Conservation (phyloP, 2,329 filamentous ascomycete genomes). For the Grosmannia clavigera region DNA sequence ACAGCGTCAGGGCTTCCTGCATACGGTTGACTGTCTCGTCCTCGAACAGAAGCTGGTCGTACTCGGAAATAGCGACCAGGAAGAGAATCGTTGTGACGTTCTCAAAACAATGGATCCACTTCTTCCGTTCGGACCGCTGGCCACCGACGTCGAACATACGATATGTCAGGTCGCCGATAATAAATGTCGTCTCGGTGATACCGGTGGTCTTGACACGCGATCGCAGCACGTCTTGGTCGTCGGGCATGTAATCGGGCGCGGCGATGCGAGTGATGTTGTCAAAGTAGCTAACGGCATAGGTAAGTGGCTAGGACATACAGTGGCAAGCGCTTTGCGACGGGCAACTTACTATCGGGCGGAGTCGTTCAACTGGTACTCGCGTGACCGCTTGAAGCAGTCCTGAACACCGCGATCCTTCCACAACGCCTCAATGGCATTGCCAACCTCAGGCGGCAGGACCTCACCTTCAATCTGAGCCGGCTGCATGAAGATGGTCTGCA, state of each 20-base stretch:
- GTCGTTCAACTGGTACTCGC: conserved; percentile 94
- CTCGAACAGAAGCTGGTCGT: conserved; percentile 91
- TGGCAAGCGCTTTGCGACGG: no score
- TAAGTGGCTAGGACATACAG: background rate
- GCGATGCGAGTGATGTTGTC: conserved; percentile 88
- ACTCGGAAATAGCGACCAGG: conserved; percentile 92
- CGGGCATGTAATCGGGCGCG: conserved; percentile 84
- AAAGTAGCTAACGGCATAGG: conserved; percentile 59
- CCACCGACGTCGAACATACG: conserved; percentile 97
- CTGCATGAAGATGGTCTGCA: conserved; percentile 98
- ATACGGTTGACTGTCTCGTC: conserved; percentile 94
- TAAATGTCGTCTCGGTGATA: conserved; percentile 94
- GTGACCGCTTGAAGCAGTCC: conserved; percentile 87
- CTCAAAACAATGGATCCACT: conserved; percentile 99
- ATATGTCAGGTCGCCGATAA: conserved; percentile 88
- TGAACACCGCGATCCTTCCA: conserved; percentile 92
- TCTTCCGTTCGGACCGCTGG: conserved; percentile 92
- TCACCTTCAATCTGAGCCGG: conserved; percentile 94
- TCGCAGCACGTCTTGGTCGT: conserved; percentile 86
- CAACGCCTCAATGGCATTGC: conserved; percentile 79
- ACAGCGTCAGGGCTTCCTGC: conserved; percentile 78
- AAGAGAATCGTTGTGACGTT: conserved; percentile 96
- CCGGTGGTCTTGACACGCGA: conserved; percentile 96
- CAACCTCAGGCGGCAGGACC: conserved; percentile 85
- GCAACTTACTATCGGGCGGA: conserved; percentile 71